Evolutionary conservation across 331 rosid species (phyloP).

Genomic region (Malus hybrid): DNA sequence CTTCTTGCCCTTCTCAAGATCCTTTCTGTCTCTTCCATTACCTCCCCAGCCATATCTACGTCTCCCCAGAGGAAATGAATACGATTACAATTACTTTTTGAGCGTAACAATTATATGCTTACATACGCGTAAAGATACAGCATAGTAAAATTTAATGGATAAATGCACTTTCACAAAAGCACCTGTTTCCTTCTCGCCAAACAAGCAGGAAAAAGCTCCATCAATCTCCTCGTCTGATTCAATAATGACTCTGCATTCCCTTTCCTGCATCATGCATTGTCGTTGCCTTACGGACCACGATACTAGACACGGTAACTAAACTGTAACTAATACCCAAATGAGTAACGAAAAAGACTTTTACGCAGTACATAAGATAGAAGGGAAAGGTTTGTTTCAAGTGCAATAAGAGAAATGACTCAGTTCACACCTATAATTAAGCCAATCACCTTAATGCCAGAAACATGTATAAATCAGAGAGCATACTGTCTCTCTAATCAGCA

Average conservation of each 20-base stretch:
- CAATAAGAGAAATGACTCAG: slow-evolving; percentile 1
- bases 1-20: slow-evolving; percentile 81
- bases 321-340: neutral
- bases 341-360: slow-evolving; percentile 11
- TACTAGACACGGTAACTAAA: neutral
- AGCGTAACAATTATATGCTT: neutral
- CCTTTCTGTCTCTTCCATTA: slow-evolving; percentile 58
- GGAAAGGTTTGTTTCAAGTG: slow-evolving; percentile 13
- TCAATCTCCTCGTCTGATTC: slow-evolving; percentile 82
- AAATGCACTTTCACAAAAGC: slow-evolving; percentile 18
- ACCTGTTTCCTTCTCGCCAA: slow-evolving; percentile 55
- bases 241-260: slow-evolving; percentile 48
- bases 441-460: neutral
- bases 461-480: neutral
- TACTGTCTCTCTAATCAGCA: neutral
- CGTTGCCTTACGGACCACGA: slow-evolving; percentile 8
- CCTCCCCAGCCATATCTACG: slow-evolving; percentile 43
- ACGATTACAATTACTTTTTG: neutral
- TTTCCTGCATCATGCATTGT: slow-evolving; percentile 41
- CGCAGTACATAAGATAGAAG: slow-evolving; percentile 3
- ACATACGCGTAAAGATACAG: neutral
- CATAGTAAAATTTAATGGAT: neutral
- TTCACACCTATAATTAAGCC: neutral
- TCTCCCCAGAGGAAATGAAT: slow-evolving; percentile 23
- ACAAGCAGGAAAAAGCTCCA: slow-evolving; percentile 61